Base-by-base conservation (phyloP, 352 stramenopile genomes). In the Phytophthora colocasiae region DNA sequence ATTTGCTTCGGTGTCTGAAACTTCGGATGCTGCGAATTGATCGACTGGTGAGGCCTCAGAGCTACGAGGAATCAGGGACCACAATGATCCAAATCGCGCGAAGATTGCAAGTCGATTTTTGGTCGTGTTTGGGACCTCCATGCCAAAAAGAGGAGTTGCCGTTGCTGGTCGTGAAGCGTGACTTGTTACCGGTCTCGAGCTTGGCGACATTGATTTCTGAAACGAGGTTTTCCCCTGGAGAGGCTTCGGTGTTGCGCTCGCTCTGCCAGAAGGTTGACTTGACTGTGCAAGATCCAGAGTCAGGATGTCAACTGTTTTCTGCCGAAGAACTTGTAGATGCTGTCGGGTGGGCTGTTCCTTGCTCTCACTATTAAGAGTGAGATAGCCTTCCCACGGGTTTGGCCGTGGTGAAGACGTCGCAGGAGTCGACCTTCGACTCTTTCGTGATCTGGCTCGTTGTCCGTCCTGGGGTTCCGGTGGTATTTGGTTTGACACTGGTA, bases 41-140 rank as follows among this genome's bases (percentile, higher is more conserved):
- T 50, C 54, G 32, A 10, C 19, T n/a, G 24, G 48, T 1, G 60
- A 57, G 22, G 12, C 15, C 6, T 40, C 10, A 4, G 57, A 57
- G 19, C 50, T 65, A 6, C 57, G 64, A 4, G 71, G 57, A 60
- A 90, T 76, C 15, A 84, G 68, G 3, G 43, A 53, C 80, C 82
- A 91, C n/a, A 91, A 29, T 3, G 19, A n/a, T 17, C 55, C 32
- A 36, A 91, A 73, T 4, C 65, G 74, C 2, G 61, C 51, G 36
- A 86, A 81, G 2, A 89, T 61, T 1, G 39, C 3, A 12, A 46
- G 49, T 26, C 73, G 68, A 3, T 69, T 76, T 26, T 69, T 67
- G 0, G 50, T 22, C 17, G 81, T 71, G 38, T 80, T 73, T 3
- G 46, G 38, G n/a, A 85, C 68, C 4, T 77, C 53, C 0, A 19